Evolutionary conservation across 2,329 filamentous ascomycete species (phyloP).

Genomic region (Epichloe glyceriae): DNA sequence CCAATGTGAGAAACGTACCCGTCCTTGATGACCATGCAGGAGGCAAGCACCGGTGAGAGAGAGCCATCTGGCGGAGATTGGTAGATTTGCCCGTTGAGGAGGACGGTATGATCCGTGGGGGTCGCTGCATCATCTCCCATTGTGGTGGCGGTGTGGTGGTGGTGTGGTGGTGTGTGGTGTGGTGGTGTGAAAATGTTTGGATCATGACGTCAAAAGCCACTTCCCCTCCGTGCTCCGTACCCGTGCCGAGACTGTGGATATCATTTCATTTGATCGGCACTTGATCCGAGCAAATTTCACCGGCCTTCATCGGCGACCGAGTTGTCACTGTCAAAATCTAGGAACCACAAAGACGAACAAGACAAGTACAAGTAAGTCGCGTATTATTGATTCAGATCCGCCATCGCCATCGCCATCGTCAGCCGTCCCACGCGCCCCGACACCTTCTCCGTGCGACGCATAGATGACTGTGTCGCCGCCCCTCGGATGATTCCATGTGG

Average conservation of each 20-base stretch:
- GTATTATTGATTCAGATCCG: constrained; percentile 12
- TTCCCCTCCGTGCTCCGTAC: too few species aligned
- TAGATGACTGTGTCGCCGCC: neutral
- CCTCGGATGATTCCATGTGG: neutral
- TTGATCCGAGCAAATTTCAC: neutral
- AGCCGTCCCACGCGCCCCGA: neutral
- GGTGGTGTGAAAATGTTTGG: neutral
- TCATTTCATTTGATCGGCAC: too few species aligned
- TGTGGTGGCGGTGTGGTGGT: neutral
- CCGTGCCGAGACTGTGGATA: neutral
- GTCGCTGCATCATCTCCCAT: constrained; percentile 6
- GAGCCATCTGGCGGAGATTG: constrained; percentile 4
- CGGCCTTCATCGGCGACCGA: neutral
- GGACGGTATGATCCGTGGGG: constrained; percentile 4
- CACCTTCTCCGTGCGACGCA: neutral
- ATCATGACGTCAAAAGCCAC: too few species aligned
- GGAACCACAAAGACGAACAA: too few species aligned
- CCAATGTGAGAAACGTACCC: constrained; percentile 23
- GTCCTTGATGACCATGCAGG: constrained; percentile 21
- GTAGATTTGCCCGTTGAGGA: constrained; percentile 12
- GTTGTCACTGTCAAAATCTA: neutral
- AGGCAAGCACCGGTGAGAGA: constrained; percentile 6
- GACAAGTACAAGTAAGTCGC: too few species aligned
- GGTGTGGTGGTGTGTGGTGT: neutral
- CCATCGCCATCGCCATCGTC: constrained; percentile 17